Base-by-base conservation (phyloP, 306 rosid species). In the Amphicarpaea edgeworthii region DNA sequence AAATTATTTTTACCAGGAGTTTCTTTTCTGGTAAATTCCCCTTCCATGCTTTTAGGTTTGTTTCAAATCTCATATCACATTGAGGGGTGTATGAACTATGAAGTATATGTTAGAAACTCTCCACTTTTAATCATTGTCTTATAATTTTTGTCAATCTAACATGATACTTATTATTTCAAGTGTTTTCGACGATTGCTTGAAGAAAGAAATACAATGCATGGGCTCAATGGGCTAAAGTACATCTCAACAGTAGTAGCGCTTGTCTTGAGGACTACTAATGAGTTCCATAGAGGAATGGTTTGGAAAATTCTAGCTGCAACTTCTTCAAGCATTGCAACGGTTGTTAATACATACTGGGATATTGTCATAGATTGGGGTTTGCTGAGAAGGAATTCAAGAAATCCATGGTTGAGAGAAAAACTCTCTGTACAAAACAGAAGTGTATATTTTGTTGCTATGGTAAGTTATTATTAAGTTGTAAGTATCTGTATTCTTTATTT, bases 391-490 rank as follows among this genome's bases (percentile, higher is more conserved):
- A 12, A 60, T 51, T 70, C 82, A 78, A 78, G 71, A 70, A 78
- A 78, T 34, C 82, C 77, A 34, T 69, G 77, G 82, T 69, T 93
- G 76, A 87, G 98, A 84, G 91, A 93, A 59, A 93, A 90, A 78
- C 93, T 93, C 23, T 23, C 82, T 7, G 1, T 93, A 23, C 75
- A 85, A 58, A 68, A 81, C 71, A 86, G 60, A 62, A 86, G 76
- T 66, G 90, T 90, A 68, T 90, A 90, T 82, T 90, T 82, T 83
- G 74, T 19, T 24, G 93, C 92, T 64, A 88, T 88, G 75, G 96
- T 85, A 79, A 64, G 84, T 71, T 38, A 7, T 8, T 32, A n/a
- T 38, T 37, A n/a, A 16, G 21, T 49, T 49, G 8, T 28, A 75
- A 57, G 60, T 11, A n/a, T 61, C 28, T 20, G 40, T 45, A 7